Conservation (phyloP, 129 eudicot genomes). For the Pseudognaphalium luteoalbum region DNA sequence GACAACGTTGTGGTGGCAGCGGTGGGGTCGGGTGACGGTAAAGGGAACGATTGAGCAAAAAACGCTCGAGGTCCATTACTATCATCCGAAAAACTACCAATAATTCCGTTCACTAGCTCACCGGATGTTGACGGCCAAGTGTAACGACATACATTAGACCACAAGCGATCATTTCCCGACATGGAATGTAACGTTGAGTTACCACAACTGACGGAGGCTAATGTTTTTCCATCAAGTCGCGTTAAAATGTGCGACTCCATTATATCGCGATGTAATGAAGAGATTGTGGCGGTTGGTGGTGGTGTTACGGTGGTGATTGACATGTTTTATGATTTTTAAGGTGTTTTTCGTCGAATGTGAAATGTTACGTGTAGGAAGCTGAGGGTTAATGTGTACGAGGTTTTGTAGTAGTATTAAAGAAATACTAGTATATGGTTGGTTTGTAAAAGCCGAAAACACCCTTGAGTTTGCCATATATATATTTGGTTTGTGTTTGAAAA, state of each 20-base stretch:
- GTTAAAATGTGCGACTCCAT: conserved; percentile 59
- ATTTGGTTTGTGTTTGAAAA: conserved; percentile 11
- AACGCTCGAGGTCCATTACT: conserved; percentile 53
- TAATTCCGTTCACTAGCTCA: conserved; percentile 37
- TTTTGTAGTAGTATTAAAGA: not conserved
- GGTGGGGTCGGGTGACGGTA: conserved; percentile 36
- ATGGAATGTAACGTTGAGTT: conserved; percentile 35
- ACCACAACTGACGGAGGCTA: conserved; percentile 63
- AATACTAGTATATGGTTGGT: conserved; percentile 22
- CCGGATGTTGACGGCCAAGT: conserved; percentile 86
- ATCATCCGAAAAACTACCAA: conserved; percentile 43
- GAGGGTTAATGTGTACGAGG: conserved; percentile 14
- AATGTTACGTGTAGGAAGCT: not conserved
- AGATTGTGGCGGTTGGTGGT: conserved; percentile 38
- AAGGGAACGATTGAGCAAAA: conserved; percentile 61
- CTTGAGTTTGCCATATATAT: too few species aligned
- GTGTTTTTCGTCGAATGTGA: conserved; percentile 8
- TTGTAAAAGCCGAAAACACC: conserved; percentile 23
- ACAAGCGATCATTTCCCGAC: conserved; percentile 39
- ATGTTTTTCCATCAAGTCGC: conserved; percentile 65
- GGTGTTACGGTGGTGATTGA: conserved; percentile 35
- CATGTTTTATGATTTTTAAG: not conserved
- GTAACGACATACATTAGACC: conserved; percentile 59
- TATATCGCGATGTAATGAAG: conserved; percentile 54
- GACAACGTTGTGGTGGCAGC: conserved; percentile 17